Conservation (phyloP, 2,329 filamentous ascomycete genomes). For the Aspergillus flavus region DNA sequence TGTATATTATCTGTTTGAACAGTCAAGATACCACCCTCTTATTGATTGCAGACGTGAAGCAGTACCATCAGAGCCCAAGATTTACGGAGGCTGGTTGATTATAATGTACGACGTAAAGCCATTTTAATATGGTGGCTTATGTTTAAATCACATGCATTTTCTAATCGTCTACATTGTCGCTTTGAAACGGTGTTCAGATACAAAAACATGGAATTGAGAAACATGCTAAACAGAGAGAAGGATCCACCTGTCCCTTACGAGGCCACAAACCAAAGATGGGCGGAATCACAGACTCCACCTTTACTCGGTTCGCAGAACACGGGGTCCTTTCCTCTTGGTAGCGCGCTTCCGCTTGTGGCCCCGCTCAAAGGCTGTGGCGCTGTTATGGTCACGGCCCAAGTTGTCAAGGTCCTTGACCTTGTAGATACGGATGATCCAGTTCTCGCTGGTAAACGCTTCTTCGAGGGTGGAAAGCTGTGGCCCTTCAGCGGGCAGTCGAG, state of each 20-base stretch:
- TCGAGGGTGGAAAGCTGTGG: conserved; percentile 87
- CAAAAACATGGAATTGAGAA: conserved; percentile 19
- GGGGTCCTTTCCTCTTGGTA: conserved; percentile 46
- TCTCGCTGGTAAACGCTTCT: conserved; percentile 98
- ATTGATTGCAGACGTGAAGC: not conserved
- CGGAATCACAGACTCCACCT: conserved; percentile 9
- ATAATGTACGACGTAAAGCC: not conserved
- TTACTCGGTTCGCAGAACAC: conserved; percentile 49
- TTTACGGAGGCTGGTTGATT: not conserved
- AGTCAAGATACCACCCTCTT: conserved; percentile 11
- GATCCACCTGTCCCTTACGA: conserved; percentile 8
- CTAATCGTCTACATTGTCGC: conserved; percentile 13
- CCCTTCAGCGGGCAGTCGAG: conserved; percentile 77
- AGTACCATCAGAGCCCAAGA: not conserved
- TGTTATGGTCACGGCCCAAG: conserved; percentile 82
- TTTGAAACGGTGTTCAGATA: conserved; percentile 15
- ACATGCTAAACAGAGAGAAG: conserved; percentile 12
- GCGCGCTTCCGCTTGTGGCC: conserved; percentile 57
- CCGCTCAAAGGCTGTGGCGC: conserved; percentile 56
- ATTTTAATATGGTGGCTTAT: not conserved
- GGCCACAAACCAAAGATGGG: conserved; percentile 9
- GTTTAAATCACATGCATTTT: conserved; percentile 6
- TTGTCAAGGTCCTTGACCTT: conserved; percentile 99
- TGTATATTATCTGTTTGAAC: conserved; percentile 12
- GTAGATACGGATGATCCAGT: conserved; percentile 99